Evolutionary conservation across 148 eudicot species (phyloP), one percentile per base, ranked within the genome.

Genomic region (Rhododendron vialii): DNA sequence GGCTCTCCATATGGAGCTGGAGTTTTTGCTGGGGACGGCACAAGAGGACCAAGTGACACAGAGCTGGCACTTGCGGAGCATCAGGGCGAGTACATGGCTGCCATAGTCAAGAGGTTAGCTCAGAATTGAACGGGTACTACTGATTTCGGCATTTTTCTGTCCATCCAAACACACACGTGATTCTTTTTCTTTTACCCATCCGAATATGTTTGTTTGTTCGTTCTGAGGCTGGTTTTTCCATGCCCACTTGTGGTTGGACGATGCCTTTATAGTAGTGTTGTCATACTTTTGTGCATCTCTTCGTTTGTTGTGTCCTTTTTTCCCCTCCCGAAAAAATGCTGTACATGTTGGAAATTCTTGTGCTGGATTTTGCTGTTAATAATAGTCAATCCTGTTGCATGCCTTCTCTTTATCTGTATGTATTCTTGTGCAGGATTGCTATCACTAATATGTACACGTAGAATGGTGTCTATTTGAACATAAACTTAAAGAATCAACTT

Each of bases 1-100:
- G 98, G 98, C 77, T 88, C 95, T 1, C 95, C 98, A 0, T 96
- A 94, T 73, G 98, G 98, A 80, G 98, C 98, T 82, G 98, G 98
- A 83, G 96, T 93, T 38, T 96, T 89, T 85, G 96, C 98, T 22
- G 98, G 98, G 13, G 96, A 96, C 84, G 98, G 98, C 55, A 90
- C 95, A 48, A 89, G 98, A 89, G 91, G 90, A 88, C 91, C 98
- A 51, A 92, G 89, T 33, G 96, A 95, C 76, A 89, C 93, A 3
- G 98, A 96, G 89, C 83, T 96, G 47, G 95, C 94, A 55, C 93
- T 95, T 38, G 99, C 98, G 4, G 96, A 94, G 91, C 96, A 96
- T 87, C 98, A 95, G 86, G 98, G 98, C 87, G 93, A 93, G 89
- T 95, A 96, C 53, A 95, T 94, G 98, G 98, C 98, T 88, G 92